These are phyloP conservation scores for Ambrosia hybrid DNA, from an alignment of 140 eudicot species.

Conservation along the genomic window DNA sequence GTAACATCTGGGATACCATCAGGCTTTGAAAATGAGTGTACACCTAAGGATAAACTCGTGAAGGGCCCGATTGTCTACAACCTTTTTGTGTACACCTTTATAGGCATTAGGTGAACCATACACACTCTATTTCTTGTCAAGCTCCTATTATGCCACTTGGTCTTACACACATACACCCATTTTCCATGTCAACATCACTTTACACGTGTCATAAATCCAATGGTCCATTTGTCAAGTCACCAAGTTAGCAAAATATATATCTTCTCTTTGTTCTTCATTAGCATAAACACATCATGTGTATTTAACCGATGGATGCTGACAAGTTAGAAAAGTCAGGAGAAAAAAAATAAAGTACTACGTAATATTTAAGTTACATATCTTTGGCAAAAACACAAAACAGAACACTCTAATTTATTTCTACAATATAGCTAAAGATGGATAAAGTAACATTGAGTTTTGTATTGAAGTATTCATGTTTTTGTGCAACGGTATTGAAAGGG, in stretches of 20 bases:
- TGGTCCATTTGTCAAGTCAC: slow-evolving; percentile 34
- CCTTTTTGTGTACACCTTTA: slow-evolving; percentile 32
- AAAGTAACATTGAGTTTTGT: slow-evolving; percentile 21
- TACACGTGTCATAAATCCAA: slow-evolving; percentile 15
- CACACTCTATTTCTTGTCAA: slow-evolving; percentile 27
- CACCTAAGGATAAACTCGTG: slow-evolving; percentile 30
- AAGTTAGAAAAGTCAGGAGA: background rate
- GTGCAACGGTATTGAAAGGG: slow-evolving; percentile 24
- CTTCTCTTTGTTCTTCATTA: too few species aligned
- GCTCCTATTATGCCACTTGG: slow-evolving; percentile 34
- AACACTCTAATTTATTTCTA: background rate
- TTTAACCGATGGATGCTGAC: background rate
- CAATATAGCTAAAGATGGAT: slow-evolving; percentile 22
- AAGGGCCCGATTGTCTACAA: slow-evolving; percentile 17
- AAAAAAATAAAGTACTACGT: background rate
- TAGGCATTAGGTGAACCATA: slow-evolving; percentile 33
- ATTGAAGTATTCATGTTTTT: slow-evolving; percentile 15
- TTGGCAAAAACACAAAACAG: slow-evolving; percentile 22
- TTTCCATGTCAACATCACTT: slow-evolving; percentile 29
- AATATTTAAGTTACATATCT: slow-evolving; percentile 13
- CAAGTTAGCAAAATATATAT: background rate
- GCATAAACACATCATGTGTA: slow-evolving; percentile 10
- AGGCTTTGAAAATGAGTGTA: slow-evolving; percentile 20
- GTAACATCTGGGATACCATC: background rate
- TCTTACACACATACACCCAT: slow-evolving; percentile 8